Evolutionary conservation across 164 flowering plant genomes (phyloP), one percentile per base, ranked within the genome.

Genomic region (Brasenia schreberi): DNA sequence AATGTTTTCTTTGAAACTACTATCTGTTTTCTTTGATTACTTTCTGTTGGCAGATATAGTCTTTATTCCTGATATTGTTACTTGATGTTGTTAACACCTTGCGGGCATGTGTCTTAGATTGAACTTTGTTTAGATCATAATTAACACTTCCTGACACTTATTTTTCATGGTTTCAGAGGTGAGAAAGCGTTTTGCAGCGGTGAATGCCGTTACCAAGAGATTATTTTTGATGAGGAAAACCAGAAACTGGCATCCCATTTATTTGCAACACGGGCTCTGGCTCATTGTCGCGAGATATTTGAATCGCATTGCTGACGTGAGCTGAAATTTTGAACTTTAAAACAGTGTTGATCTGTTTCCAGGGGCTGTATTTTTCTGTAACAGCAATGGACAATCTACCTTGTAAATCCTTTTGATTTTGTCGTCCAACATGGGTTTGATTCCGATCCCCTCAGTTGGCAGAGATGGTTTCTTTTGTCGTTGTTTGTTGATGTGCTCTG

Each of bases 161-260:
- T 14, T 62, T 9, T 49, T 14, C 56, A 18, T 61, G 63, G 10
- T 61, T 75, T 62, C 84, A 85, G 97, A 70, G 97, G 96, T 0
- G 96, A 91, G 82, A 87, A 85, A 68, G 93, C 96, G 18, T 92
- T 92, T 74, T 92, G 97, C 89, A 92, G 97, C 70, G 44, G 70
- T 6, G 87, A 82, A 69, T 92, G 97, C 82, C 77, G 96, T n/a
- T 68, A 72, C 69, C 75, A 84, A 76, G 90, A 83, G 85, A 86
- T 91, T 75, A 42, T 82, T 66, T 64, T 81, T 19, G 95, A 87
- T 17, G 92, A 84, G 73, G 82, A 72, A 66, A 70, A 69, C 70
- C 84, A 82, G 71, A 77, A 82, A 49, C 42, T 67, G 53, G 75
- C 70, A 10, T 27, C 74, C 3, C 72, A 73, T 62, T 56, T 69